These are phyloP conservation scores for Arachnomyces sp. DNA, from an alignment of 2,329 filamentous ascomycete genomes.

Conservation along the genomic window DNA sequence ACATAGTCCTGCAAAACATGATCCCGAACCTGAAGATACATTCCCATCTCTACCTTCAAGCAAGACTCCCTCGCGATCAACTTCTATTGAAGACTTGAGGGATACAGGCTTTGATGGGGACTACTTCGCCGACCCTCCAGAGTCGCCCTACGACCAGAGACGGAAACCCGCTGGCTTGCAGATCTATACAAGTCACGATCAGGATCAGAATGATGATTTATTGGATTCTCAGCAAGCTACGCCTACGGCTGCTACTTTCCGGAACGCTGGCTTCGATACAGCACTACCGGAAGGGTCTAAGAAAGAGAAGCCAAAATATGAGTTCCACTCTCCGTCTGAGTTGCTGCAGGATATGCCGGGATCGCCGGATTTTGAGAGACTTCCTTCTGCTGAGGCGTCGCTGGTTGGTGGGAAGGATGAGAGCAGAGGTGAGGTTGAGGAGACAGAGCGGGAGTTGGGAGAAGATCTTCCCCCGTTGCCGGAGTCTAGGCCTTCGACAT, in stretches of 20 bases:
- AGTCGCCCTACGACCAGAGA: conserved; percentile 16
- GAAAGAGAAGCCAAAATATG: conserved; percentile 36
- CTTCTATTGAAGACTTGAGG: conserved; percentile 38
- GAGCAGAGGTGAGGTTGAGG: conserved; percentile 11
- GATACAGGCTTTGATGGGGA: conserved; percentile 12
- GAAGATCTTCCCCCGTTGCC: conserved; percentile 14
- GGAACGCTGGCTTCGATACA: conserved; percentile 11
- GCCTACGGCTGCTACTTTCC: conserved; percentile 54
- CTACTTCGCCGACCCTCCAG: conserved; percentile 7
- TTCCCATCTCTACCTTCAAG: conserved; percentile 47
- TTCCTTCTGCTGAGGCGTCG: conserved; percentile 28
- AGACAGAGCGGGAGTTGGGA: conserved; percentile 14
- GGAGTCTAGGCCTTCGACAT: conserved; percentile 14
- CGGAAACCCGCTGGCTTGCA: conserved; percentile 21
- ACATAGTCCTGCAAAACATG: conserved; percentile 38
- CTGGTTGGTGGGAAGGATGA: conserved; percentile 18
- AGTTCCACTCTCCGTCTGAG: conserved; percentile 42
- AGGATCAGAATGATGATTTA: conserved; percentile 33
- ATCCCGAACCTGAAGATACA: conserved; percentile 32
- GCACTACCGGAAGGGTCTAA: conserved; percentile 18
- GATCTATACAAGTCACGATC: conserved; percentile 27
- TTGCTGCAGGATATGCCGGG: conserved; percentile 32
- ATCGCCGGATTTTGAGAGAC: conserved; percentile 15
- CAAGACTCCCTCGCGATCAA: conserved; percentile 40
- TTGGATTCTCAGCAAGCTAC: conserved; percentile 61